Base-by-base conservation (phyloP, 2,329 filamentous ascomycete genomes). In the Eutypella sp. region DNA sequence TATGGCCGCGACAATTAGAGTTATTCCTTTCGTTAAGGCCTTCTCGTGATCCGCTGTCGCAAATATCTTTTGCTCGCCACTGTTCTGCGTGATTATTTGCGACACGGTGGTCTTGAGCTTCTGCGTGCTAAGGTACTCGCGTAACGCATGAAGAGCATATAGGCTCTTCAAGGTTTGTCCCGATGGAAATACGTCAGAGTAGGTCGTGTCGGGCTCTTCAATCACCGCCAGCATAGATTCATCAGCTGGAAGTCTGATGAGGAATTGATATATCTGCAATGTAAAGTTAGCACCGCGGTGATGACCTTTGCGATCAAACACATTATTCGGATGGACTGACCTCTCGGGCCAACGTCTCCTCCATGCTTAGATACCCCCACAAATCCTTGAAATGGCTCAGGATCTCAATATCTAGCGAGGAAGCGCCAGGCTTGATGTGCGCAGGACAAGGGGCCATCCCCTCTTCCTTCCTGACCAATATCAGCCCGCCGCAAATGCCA, bases 341-440 rank as follows among this genome's bases (percentile, higher is more conserved):
- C 71, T 87, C 82, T 58, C 78, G 72, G 6, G 87, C 82, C 36
- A 89, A 69, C 41, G 70, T 73, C 47, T 91, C 83, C 38, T 87
- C 79, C 68, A 91, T 78, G 52, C 82, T 81, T 44, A 97, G 74
- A 57, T 92, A 86, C 37, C 81, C 78, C 75, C 93, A 96, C 20
- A 99, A 69, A 49, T 92, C 83, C 44, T 88, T 78, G 58, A 96
- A 95, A 63, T 95, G 87, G 47, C 82, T 77, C 54, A 93, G 71
- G 19, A 97, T 83, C 56, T 92, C 87, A 11, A 80, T 75, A 60
- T 97, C 89, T 3, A 97, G 76, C 29, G 70, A 76, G 51, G 71
- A 82, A 40, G 71, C 78, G 41, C 70, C 80, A 42, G 67, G 74
- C 50, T 71, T 73, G 43, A 75, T 67, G 24, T 72, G 59, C 50